Evolutionary conservation across 1,284 basidiomycete genomes (phyloP).

Genomic region (Sporisorium exsertum): DNA sequence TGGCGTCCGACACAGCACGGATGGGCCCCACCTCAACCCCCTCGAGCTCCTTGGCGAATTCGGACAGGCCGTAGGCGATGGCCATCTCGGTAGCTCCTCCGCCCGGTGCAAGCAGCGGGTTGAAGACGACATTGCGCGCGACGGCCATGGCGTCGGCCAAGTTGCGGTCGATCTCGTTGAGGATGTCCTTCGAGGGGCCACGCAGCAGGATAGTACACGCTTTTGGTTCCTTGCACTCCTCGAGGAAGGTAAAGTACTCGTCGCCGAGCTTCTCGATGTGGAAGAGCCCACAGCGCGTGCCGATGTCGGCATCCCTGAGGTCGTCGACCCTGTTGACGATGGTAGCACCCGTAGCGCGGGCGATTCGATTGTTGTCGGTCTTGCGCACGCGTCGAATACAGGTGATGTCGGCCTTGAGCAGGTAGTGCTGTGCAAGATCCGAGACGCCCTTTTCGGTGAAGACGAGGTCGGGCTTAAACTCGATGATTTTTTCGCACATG

Average conservation of each 20-base stretch:
- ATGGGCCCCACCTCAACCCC: slow-evolving; percentile 87
- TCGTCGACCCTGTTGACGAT: slow-evolving; percentile 98
- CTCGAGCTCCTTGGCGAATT: slow-evolving; percentile 80
- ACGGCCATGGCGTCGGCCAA: slow-evolving; percentile 97
- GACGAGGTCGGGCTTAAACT: slow-evolving; percentile 94
- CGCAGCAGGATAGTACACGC: slow-evolving; percentile 99
- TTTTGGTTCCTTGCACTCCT: slow-evolving; percentile 90
- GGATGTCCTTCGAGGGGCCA: slow-evolving; percentile 95
- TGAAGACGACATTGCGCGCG: slow-evolving; percentile 95
- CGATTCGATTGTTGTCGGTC: slow-evolving; percentile 98
- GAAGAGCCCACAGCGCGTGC: slow-evolving; percentile 93
- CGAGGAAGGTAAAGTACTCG: slow-evolving; percentile 96
- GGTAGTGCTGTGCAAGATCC: slow-evolving; percentile 89
- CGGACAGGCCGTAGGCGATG: slow-evolving; percentile 87
- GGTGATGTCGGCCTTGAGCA: slow-evolving; percentile 88
- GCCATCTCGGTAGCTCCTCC: slow-evolving; percentile 99
- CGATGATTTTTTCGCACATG: slow-evolving; percentile 86
- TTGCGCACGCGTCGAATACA: slow-evolving; percentile 95
- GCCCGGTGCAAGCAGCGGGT: slow-evolving; percentile 89
- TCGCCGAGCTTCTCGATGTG: slow-evolving; percentile 97
- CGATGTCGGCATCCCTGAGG: slow-evolving; percentile 88
- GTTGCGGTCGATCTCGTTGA: slow-evolving; percentile 98
- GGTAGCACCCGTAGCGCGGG: slow-evolving; percentile 92
- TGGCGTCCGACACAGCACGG: slow-evolving; percentile 90
- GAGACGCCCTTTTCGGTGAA: slow-evolving; percentile 98